Percentiles rank a stretch among this genome's conserved stretches.
phyloP scores from a whole-genome alignment of 768 basidiomycete genomes.

The Mycena rebaudengoi region DNA sequence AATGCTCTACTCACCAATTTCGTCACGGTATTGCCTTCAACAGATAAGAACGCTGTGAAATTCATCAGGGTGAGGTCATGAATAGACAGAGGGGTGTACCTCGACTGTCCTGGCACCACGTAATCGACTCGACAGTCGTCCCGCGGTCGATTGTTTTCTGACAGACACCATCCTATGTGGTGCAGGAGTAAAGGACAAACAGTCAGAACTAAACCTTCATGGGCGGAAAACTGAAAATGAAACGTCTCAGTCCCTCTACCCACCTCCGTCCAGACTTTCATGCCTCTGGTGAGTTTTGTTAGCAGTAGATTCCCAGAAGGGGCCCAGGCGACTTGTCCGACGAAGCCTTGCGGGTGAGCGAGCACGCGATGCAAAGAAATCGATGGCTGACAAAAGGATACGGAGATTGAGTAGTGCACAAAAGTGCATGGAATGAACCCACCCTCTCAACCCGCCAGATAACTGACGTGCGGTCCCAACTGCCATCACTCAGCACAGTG shows the following conservation, averaged over 20 bases:
- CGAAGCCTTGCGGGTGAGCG: conserved; percentile 75
- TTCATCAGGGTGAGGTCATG: neutral
- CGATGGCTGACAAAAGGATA: conserved; percentile 52
- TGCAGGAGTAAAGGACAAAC: conserved; percentile 9
- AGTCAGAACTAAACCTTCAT: conserved; percentile 14
- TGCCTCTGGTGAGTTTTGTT: conserved; percentile 68
- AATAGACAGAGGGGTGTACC: conserved; percentile 42
- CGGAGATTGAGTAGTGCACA: neutral
- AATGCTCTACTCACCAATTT: conserved; percentile 57
- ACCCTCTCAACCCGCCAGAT: conserved; percentile 72
- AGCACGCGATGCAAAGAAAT: conserved; percentile 69
- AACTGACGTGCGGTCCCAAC: conserved; percentile 77
- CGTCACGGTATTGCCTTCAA: conserved; percentile 68
- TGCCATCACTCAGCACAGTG: conserved; percentile 29
- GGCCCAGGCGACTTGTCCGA: conserved; percentile 83
- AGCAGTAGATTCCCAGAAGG: conserved; percentile 68
- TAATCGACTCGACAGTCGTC: conserved; percentile 64
- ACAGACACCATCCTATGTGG: conserved; percentile 70
- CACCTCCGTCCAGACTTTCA: conserved; percentile 81
- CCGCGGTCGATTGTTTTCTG: conserved; percentile 68
- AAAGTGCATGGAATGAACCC: conserved; percentile 26
- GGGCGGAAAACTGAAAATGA: conserved; percentile 4
- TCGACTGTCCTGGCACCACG: conserved; percentile 74
- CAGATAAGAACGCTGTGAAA: conserved; percentile 69
- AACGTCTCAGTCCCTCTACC: conserved; percentile 24